phyloP scores from a whole-genome alignment of 192 early-diverging fungal genomes.

The Linnemannia elongata region DNA sequence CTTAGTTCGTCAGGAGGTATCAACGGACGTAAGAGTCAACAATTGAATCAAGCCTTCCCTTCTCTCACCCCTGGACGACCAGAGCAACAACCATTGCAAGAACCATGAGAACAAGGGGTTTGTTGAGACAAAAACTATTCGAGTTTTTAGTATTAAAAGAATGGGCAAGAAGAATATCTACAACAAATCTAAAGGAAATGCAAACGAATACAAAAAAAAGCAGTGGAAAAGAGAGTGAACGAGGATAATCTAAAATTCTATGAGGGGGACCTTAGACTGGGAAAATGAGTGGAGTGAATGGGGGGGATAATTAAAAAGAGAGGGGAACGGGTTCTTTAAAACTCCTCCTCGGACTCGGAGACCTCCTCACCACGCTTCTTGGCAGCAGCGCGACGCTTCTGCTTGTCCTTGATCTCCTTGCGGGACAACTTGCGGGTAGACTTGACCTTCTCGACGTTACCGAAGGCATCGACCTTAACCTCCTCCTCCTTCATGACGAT shows the following conservation, averaged over 20 bases:
- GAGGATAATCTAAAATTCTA: slow-evolving; percentile 9
- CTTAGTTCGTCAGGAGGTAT: no score
- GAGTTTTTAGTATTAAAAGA: slow-evolving; percentile 14
- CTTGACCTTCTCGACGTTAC: slow-evolving; percentile 81
- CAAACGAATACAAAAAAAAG: slow-evolving; percentile 8
- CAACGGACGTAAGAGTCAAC: neutral
- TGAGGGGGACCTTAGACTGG: neutral
- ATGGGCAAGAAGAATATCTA: slow-evolving; percentile 20
- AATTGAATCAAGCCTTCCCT: neutral
- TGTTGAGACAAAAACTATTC: slow-evolving; percentile 20
- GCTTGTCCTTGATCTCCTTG: slow-evolving; percentile 68
- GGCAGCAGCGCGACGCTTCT: slow-evolving; percentile 68
- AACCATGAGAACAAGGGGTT: neutral
- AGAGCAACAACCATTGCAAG: neutral
- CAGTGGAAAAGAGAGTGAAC: neutral
- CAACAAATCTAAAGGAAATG: slow-evolving; percentile 22
- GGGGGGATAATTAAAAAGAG: neutral
- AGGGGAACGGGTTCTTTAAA: slow-evolving; percentile 29
- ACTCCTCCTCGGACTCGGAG: slow-evolving; percentile 58
- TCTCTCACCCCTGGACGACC: neutral
- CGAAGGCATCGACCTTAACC: slow-evolving; percentile 74
- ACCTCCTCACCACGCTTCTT: slow-evolving; percentile 71
- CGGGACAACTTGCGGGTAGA: slow-evolving; percentile 68
- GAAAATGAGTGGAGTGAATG: neutral
- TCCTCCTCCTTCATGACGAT: slow-evolving; percentile 63